These are phyloP conservation scores for Aspergillus cejpii DNA, from an alignment of 2,329 filamentous ascomycete genomes.

Conservation along the genomic window DNA sequence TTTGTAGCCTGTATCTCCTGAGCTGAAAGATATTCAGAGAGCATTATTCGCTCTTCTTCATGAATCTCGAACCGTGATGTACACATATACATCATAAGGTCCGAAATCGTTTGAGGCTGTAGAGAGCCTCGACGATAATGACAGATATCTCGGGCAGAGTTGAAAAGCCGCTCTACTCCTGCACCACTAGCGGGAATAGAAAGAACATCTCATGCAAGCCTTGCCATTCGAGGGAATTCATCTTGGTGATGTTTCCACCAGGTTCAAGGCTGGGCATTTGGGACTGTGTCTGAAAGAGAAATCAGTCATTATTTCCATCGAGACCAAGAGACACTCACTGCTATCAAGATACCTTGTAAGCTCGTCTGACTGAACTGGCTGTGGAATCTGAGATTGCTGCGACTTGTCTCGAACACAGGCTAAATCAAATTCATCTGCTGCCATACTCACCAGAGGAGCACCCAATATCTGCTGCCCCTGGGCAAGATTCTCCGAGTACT, in stretches of 20 bases:
- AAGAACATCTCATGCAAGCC: too few relatives aligned
- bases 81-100: slow-evolving; percentile 7
- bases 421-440: not conserved
- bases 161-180: slow-evolving; percentile 8
- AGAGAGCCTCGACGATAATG: slow-evolving; percentile 6
- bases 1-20: not conserved
- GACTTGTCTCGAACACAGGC: not conserved
- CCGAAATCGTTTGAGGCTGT: not conserved
- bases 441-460: not conserved
- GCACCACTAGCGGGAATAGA: too few relatives aligned
- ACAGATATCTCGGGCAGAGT: slow-evolving; percentile 7
- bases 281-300: not conserved
- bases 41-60: not conserved
- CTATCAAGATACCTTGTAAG: slow-evolving; percentile 1
- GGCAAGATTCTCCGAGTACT: not conserved
- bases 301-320: not conserved
- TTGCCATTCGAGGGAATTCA: slow-evolving; percentile 2
- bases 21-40: not conserved
- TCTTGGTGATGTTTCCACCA: slow-evolving; percentile 2
- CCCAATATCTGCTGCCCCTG: too few relatives aligned
- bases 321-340: not conserved
- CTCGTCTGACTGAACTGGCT: not conserved
- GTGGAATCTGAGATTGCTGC: too few relatives aligned
- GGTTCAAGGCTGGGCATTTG: not conserved
- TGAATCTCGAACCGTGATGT: slow-evolving; percentile 4